These are phyloP conservation scores for Cyberlindnera sargentensis DNA, from an alignment of 805 yeast species.

Conservation along the genomic window DNA sequence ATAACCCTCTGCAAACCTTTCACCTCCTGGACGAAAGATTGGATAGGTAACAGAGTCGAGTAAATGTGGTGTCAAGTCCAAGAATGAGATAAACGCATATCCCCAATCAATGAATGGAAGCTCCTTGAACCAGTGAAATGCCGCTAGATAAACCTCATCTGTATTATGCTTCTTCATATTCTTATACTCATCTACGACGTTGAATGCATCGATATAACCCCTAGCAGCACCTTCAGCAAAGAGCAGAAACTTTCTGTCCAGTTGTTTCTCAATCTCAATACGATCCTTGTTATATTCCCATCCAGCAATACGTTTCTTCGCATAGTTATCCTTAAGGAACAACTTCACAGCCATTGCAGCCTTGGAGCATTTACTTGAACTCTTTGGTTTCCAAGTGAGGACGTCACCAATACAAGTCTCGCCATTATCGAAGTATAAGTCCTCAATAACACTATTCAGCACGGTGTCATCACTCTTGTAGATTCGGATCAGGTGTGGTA, in stretches of 20 bases:
- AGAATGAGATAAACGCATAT: conserved; percentile 1
- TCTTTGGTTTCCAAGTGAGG: neutral
- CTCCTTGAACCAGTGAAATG: conserved; percentile 2
- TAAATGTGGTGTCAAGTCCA: neutral
- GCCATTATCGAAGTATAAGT: neutral
- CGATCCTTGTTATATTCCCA: neutral
- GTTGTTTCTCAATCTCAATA: neutral
- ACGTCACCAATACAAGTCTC: neutral
- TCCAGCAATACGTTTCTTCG: neutral
- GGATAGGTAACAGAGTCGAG: neutral
- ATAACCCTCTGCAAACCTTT: neutral
- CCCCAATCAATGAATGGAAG: conserved; percentile 8
- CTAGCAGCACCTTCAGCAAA: neutral
- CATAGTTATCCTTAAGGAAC: neutral
- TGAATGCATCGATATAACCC: conserved; percentile 1
- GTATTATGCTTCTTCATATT: neutral
- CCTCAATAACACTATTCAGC: neutral
- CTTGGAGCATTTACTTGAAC: neutral
- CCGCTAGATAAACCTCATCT: conserved; percentile 2
- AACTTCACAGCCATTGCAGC: neutral
- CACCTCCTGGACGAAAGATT: neutral
- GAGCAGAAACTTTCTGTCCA: neutral
- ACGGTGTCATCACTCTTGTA: neutral
- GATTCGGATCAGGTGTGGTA: neutral
- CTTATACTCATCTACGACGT: neutral